Conservation (phyloP, 2,329 filamentous ascomycete genomes). For the Cryphonectria radicalis region DNA sequence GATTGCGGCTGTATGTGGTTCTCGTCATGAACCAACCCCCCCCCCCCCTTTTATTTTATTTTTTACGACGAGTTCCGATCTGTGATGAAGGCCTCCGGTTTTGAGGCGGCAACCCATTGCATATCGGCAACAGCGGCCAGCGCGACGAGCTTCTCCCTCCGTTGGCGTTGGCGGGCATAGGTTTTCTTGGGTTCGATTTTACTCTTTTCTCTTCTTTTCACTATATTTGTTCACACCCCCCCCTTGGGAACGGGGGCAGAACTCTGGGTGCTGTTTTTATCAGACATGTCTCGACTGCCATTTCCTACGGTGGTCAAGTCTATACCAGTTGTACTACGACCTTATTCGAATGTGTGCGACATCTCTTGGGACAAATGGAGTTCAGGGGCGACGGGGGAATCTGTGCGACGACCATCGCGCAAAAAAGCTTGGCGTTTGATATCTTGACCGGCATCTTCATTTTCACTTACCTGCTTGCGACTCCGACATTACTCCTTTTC, state of each 20-base stretch:
- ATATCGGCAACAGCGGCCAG: neutral
- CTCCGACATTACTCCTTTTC: neutral
- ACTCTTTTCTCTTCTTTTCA: neutral
- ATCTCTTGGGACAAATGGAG: constrained; percentile 9
- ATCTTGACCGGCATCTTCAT: neutral
- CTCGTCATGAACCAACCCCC: constrained; percentile 42
- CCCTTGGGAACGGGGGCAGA: neutral
- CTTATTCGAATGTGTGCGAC: constrained; percentile 7
- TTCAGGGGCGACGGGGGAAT: neutral
- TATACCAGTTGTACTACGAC: constrained; percentile 4
- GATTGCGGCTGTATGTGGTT: constrained; percentile 61
- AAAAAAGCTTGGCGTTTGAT: constrained; percentile 10
- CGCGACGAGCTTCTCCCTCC: neutral
- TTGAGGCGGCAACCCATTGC: neutral
- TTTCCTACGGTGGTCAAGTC: neutral
- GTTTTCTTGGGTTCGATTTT: neutral
- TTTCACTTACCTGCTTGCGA: neutral
- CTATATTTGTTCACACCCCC: neutral
- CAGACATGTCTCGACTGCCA: neutral
- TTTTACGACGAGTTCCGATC: neutral
- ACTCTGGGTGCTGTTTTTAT: neutral
- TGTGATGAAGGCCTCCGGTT: neutral
- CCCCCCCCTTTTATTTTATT: neutral
- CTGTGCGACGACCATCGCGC: neutral
- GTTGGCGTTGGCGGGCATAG: neutral